phyloP scores from a whole-genome alignment of 2,329 filamentous ascomycete genomes.

The Fusarium sp. region DNA sequence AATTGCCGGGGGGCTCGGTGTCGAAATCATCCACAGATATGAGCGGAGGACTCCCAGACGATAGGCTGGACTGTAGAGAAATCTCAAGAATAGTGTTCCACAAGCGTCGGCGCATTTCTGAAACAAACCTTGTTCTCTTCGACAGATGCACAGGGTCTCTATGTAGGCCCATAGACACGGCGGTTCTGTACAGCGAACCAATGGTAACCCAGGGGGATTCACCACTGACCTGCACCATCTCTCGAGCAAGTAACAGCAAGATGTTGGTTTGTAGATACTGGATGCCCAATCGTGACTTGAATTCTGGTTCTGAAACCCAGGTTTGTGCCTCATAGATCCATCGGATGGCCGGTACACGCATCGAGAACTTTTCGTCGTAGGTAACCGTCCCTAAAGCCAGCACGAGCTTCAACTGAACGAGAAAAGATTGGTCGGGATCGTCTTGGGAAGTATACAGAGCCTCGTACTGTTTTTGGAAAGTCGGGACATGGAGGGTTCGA shows the following conservation, averaged over 20 bases:
- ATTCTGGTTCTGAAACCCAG: conserved; percentile 64
- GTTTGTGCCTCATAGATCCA: conserved; percentile 70
- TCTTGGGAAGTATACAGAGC: conserved; percentile 57
- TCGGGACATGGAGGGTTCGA: conserved; percentile 64
- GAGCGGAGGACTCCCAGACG: conserved; percentile 59
- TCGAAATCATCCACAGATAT: conserved; percentile 60
- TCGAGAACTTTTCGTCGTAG: conserved; percentile 62
- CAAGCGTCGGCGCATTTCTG: conserved; percentile 62
- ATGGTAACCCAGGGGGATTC: conserved; percentile 62
- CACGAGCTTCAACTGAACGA: conserved; percentile 68
- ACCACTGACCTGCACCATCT: conserved; percentile 52
- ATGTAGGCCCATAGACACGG: conserved; percentile 64
- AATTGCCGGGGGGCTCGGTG: conserved; percentile 60
- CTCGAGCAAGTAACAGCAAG: conserved; percentile 57
- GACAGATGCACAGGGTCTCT: conserved; percentile 58
- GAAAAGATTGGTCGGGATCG: conserved; percentile 55
- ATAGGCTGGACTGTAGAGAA: conserved; percentile 57
- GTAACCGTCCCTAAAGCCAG: conserved; percentile 66
- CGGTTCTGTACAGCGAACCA: conserved; percentile 57
- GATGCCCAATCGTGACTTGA: conserved; percentile 63
- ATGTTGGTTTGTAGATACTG: conserved; percentile 62
- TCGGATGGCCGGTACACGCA: conserved; percentile 60
- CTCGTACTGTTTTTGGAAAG: conserved; percentile 62
- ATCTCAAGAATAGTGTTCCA: conserved; percentile 67
- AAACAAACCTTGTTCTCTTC: conserved; percentile 48